Conservation (phyloP, 106 monocot species). For the Acanthochlamys bracteata region DNA sequence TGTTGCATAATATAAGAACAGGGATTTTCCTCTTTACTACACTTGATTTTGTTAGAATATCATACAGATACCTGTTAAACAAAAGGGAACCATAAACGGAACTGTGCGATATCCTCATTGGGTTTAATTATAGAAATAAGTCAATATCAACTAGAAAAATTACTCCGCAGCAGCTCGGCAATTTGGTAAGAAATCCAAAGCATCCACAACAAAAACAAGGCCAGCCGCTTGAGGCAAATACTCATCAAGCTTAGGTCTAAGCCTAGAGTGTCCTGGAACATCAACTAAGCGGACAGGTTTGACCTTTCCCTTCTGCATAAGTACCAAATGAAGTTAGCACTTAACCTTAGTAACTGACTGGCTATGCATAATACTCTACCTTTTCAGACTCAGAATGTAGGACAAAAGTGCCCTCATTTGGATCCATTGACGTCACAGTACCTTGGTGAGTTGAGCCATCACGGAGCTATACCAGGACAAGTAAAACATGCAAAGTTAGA, state of each 20-base stretch:
- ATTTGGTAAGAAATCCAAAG: constrained; percentile 88
- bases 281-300: constrained; percentile 80
- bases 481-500: not conserved
- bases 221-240: constrained; percentile 78
- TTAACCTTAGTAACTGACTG: not conserved
- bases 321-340: not conserved
- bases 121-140: too few relatives aligned
- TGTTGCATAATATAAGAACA: constrained; percentile 80
- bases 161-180: constrained; percentile 83
- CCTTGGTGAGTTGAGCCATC: constrained; percentile 93
- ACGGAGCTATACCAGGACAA: constrained; percentile 55
- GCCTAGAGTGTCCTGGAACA: constrained; percentile 93
- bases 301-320: constrained; percentile 43
- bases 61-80: constrained; percentile 75
- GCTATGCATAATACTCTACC: constrained; percentile 27
- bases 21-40: constrained; percentile 75
- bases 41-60: constrained; percentile 73
- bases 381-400: constrained; percentile 72
- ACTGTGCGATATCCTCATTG: not conserved
- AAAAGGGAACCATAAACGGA: not conserved
- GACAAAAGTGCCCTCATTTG: constrained; percentile 74
- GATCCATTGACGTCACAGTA: constrained; percentile 95
- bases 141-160: constrained; percentile 2
- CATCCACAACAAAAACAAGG: constrained; percentile 88
- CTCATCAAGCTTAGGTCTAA: constrained; percentile 81